phyloP scores from a whole-genome alignment of 2,329 filamentous ascomycete genomes.

The Ceratocystis ficicola region DNA sequence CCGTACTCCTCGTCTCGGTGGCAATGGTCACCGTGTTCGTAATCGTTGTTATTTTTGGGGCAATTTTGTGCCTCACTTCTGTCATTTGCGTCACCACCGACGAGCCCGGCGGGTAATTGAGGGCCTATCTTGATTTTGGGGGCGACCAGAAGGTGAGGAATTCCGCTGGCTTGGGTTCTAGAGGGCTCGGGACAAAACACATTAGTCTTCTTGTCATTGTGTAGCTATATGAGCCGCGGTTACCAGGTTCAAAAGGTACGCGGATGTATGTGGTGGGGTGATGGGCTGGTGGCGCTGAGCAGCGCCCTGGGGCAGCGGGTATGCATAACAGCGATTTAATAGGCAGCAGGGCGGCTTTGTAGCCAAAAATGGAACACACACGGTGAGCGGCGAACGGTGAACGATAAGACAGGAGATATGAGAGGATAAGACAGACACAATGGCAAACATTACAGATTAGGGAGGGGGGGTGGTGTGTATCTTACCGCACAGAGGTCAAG shows the following conservation, averaged over 20 bases:
- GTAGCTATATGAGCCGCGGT: too few species aligned
- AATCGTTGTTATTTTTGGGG: conserved; percentile 24
- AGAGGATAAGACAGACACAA: too few species aligned
- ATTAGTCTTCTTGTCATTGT: conserved; percentile 31
- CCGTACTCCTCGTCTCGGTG: conserved; percentile 30
- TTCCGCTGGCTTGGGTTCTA: conserved; percentile 62
- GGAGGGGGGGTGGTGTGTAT: neutral
- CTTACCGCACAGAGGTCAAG: conserved; percentile 58
- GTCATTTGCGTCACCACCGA: neutral
- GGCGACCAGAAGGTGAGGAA: conserved; percentile 60
- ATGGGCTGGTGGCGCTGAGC: too few species aligned
- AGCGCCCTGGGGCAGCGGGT: too few species aligned
- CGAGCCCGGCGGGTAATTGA: conserved; percentile 33
- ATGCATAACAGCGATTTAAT: neutral
- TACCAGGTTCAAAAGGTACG: too few species aligned
- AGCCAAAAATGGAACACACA: neutral
- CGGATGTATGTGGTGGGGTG: too few species aligned
- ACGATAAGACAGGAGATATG: conserved; percentile 6
- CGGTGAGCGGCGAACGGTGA: neutral
- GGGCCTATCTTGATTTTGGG: conserved; percentile 40
- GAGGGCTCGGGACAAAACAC: conserved; percentile 33
- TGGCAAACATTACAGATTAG: too few species aligned
- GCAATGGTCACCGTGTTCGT: conserved; percentile 24
- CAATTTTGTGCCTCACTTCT: conserved; percentile 21
- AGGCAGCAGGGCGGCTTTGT: neutral